These are phyloP conservation scores for Thermomucor indicae-seudaticae DNA, from an alignment of 371 early-diverging fungal species.

Conservation along the genomic window DNA sequence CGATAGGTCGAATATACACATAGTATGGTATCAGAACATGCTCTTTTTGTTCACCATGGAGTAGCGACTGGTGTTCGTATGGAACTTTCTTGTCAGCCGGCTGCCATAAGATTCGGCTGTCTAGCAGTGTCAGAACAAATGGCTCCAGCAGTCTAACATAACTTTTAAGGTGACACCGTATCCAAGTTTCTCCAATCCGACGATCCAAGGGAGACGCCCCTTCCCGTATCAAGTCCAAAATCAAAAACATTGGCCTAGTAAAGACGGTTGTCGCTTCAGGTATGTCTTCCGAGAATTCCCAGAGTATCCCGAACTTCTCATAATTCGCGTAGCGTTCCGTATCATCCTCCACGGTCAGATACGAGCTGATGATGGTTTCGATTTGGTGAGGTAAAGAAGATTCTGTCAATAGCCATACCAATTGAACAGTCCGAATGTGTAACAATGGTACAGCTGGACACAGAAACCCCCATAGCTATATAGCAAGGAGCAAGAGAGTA, in stretches of 20 bases:
- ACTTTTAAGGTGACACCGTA: conserved; percentile 59
- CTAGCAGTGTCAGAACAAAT: conserved; percentile 50
- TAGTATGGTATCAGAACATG: conserved; percentile 25
- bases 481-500: not conserved
- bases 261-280: conserved; percentile 46
- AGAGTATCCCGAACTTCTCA: conserved; percentile 70
- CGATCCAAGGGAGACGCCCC: conserved; percentile 52
- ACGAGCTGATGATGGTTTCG: conserved; percentile 57
- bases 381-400: conserved; percentile 51
- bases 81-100: conserved; percentile 33
- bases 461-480: conserved; percentile 44
- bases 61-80: conserved; percentile 35
- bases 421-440: conserved; percentile 61
- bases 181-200: conserved; percentile 71
- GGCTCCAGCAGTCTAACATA: conserved; percentile 65
- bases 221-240: conserved; percentile 62
- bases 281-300: conserved; percentile 57
- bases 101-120: conserved; percentile 46
- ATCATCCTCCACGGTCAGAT: conserved; percentile 42
- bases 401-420: conserved; percentile 63
- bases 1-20: conserved; percentile 59
- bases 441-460: conserved; percentile 33
- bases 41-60: conserved; percentile 8
- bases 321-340: conserved; percentile 32
- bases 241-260: conserved; percentile 68